These are phyloP conservation scores for Sungouiella blattae DNA, from an alignment of 805 yeast species.

Conservation along the genomic window DNA sequence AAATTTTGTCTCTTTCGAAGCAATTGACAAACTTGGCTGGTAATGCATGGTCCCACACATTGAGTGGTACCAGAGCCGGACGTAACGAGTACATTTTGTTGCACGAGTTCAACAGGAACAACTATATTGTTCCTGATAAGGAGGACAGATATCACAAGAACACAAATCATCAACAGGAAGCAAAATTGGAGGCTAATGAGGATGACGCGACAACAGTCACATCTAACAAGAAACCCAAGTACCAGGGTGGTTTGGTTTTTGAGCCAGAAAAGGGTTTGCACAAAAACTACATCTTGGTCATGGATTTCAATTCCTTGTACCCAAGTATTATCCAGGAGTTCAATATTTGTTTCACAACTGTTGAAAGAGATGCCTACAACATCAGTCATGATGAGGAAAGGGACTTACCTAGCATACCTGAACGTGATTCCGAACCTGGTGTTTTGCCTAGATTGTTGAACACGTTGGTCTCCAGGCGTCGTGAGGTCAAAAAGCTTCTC, in stretches of 20 bases:
- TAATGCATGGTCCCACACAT: constrained; percentile 93
- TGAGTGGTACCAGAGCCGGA: constrained; percentile 94
- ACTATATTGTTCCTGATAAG: constrained; percentile 86
- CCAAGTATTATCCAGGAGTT: constrained; percentile 97
- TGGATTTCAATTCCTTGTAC: constrained; percentile 97
- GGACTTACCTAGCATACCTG: constrained; percentile 67
- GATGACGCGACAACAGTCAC: constrained; percentile 46
- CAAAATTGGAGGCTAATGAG: constrained; percentile 28
- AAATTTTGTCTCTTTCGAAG: constrained; percentile 82
- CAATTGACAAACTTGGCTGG: constrained; percentile 93
- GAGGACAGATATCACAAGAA: constrained; percentile 43
- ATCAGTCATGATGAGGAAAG: constrained; percentile 48
- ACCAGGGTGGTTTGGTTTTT: constrained; percentile 90
- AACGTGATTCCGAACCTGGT: constrained; percentile 58
- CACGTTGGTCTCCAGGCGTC: constrained; percentile 83
- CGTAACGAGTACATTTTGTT: constrained; percentile 89
- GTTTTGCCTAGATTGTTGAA: constrained; percentile 83
- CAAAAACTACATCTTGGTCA: constrained; percentile 81
- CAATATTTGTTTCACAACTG: constrained; percentile 96
- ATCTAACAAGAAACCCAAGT: constrained; percentile 66
- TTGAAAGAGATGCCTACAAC: constrained; percentile 57
- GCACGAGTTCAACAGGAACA: constrained; percentile 82
- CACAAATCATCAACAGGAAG: constrained; percentile 33
- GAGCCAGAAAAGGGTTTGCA: constrained; percentile 96
- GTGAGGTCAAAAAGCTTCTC: constrained; percentile 84